These are phyloP conservation scores for Metarhizium album DNA, from an alignment of 2,329 filamentous ascomycete species.

Conservation along the genomic window DNA sequence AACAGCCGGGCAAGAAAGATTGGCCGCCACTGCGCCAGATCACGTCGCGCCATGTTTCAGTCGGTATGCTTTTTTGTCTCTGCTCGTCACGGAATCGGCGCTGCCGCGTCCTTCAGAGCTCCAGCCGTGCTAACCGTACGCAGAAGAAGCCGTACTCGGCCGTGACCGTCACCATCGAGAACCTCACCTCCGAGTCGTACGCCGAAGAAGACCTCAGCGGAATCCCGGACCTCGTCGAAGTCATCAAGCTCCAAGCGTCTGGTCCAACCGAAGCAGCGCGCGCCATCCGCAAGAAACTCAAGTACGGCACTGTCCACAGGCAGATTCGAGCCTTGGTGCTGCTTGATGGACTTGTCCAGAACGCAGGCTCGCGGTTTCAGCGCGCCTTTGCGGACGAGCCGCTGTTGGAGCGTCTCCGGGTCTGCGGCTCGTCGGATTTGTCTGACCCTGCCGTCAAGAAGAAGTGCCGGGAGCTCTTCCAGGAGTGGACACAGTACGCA, in stretches of 20 bases:
- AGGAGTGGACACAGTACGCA: slow-evolving; percentile 82
- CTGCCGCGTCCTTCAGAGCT: too few species aligned
- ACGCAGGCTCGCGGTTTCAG: slow-evolving; percentile 81
- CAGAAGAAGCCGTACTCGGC: slow-evolving; percentile 76
- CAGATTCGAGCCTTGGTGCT: slow-evolving; percentile 83
- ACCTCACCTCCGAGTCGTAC: slow-evolving; percentile 78
- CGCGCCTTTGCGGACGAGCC: slow-evolving; percentile 82
- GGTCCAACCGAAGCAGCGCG: slow-evolving; percentile 84
- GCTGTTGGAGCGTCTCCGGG: slow-evolving; percentile 77
- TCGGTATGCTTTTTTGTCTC: slow-evolving; percentile 12
- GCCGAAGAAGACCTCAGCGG: slow-evolving; percentile 87
- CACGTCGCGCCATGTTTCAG: slow-evolving; percentile 19
- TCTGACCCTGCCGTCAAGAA: slow-evolving; percentile 78
- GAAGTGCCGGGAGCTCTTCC: slow-evolving; percentile 80
- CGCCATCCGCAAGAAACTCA: slow-evolving; percentile 94
- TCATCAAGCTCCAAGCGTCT: slow-evolving; percentile 77
- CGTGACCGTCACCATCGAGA: slow-evolving; percentile 85
- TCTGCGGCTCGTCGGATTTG: slow-evolving; percentile 74
- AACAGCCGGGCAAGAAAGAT: not conserved
- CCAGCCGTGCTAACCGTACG: not conserved
- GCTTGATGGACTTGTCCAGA: slow-evolving; percentile 87
- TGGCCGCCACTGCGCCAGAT: not conserved
- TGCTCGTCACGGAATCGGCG: not conserved
- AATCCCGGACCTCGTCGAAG: slow-evolving; percentile 88
- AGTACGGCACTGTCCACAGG: slow-evolving; percentile 90